Base-by-base conservation (phyloP, 148 eudicot genomes). In the Nepenthes gracilis region DNA sequence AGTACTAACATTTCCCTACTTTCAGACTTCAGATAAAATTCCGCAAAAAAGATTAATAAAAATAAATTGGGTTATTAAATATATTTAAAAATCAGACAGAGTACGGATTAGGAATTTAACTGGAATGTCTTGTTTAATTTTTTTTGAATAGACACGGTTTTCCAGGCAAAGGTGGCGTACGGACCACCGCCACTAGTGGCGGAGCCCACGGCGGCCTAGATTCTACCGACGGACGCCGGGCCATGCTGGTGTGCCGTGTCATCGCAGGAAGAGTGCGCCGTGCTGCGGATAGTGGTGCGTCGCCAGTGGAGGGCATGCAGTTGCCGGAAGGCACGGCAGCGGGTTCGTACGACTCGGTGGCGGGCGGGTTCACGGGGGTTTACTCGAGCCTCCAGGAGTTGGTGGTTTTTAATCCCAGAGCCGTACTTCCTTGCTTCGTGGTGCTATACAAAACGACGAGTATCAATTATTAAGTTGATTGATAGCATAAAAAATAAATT, bases 371-470 rank as follows among this genome's bases (percentile, higher is more conserved):
- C 33, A 64, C 77, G 1, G 98, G 90, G 14, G 45, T 74, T 10
- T 92, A 85, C 80, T 83, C 96, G 36, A 84, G 67, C 71, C 70
- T 85, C 2, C 96, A 92, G 80, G 98, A 92, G 51, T 54, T 92
- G 61, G 55, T 59, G 4, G 96, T 92, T 51, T 82, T 70, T 35
- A 88, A 84, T 66, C 74, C 98, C 0, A 81, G 81, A 73, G 98
- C 98, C 35, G 83, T 92, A 33, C 85, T 92, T 47, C 98, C 98
- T 33, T 92, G 98, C 70, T 92, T 92, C 59, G 98, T 92, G 3
- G 98, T 92, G 53, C 79, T 92, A 1, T 92, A 92, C 70, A 85
- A 85, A 64, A 78, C 87, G 12, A 59, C 80, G 15, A 52, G n/a
- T n/a, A 5, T 52, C 32, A 12, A 32, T 14, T 52, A 12, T 23